These are phyloP conservation scores for Parasarocladium wereldwijsianum DNA, from an alignment of 2,329 filamentous ascomycete genomes.

Conservation along the genomic window DNA sequence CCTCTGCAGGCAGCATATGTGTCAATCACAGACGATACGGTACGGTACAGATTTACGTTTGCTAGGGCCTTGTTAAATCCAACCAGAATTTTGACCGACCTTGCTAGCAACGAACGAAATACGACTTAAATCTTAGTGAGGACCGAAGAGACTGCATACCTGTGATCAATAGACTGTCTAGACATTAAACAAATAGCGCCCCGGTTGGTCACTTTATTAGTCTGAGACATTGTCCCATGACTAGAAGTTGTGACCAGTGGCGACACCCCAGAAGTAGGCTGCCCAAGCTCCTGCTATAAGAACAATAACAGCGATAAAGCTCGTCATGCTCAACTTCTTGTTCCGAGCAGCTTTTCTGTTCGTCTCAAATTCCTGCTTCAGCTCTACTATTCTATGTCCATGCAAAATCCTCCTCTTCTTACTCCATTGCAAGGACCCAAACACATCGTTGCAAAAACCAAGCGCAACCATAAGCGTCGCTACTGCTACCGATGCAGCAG, in stretches of 20 bases:
- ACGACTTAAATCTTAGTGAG: not conserved
- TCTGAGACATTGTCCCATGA: not conserved
- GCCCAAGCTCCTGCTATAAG: slow-evolving; percentile 36
- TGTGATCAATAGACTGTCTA: not conserved
- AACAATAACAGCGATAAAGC: slow-evolving; percentile 17
- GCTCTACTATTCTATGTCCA: slow-evolving; percentile 18
- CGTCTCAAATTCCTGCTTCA: slow-evolving; percentile 22
- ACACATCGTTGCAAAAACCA: slow-evolving; percentile 20
- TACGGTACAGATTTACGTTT: not conserved
- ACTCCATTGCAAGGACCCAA: slow-evolving; percentile 33
- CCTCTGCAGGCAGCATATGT: too few relatives aligned
- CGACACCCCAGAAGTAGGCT: slow-evolving; percentile 46
- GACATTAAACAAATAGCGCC: not conserved
- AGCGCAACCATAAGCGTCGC: slow-evolving; percentile 19
- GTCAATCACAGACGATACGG: not conserved
- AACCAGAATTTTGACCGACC: not conserved
- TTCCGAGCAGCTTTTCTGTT: slow-evolving; percentile 11
- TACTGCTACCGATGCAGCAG: slow-evolving; percentile 24
- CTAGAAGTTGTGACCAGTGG: slow-evolving; percentile 30
- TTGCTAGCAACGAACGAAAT: not conserved
- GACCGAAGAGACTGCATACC: too few relatives aligned
- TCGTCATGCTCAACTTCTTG: slow-evolving; percentile 5
- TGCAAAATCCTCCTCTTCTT: slow-evolving; percentile 25
- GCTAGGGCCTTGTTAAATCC: not conserved
- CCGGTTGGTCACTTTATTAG: not conserved